Evolutionary conservation across 108 stramenopile genomes (phyloP), one percentile per base, ranked within the genome.

Genomic region (Mediolabrus comicus): DNA sequence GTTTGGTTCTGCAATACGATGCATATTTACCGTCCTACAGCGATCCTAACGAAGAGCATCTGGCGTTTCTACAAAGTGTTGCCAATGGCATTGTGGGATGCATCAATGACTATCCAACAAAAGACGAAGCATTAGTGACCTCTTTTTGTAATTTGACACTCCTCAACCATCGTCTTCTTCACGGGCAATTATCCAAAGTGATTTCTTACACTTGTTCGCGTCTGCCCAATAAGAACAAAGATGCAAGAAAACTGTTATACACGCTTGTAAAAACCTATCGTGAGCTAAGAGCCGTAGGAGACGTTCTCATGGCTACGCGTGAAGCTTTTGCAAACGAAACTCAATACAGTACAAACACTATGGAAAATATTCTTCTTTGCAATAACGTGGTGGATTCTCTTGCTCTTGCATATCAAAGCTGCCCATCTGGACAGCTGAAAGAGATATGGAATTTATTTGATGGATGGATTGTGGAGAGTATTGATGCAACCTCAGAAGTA

Each of bases 1-100:
- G 64, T 2, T 17, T 83, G 13, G 54, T 92, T 9, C 58, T 90
- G 26, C 59, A 80, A 27, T 68, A 86, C 38, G 85, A 92, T 70
- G 80, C 77, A 10, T 92, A 92, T 60, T 78, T 77, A 7, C 83
- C 92, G 26, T 83, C 92, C 3, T 75, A 82, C 49, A 73, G 70
- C 27, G 87, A 87, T 80, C 64, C 67, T 0, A 72, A 82, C 8
- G 82, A 75, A 30, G 34, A 60, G 19, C 60, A 83, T 27, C 63
- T 86, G 24, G 14, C 67, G 1, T 89, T 83, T 62, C 76, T 92
- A 25, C 52, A 82, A 16, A 13, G 54, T 36, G 59, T 89, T 19
- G 64, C 76, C 1, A 53, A 58, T 33, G 52, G 64, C 28, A 22
- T 67, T 35, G 26, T 59, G 38, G 31, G 65, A 14, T 65, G 52